phyloP scores from a whole-genome alignment of 345 rosid genomes.

The Viola odorata region DNA sequence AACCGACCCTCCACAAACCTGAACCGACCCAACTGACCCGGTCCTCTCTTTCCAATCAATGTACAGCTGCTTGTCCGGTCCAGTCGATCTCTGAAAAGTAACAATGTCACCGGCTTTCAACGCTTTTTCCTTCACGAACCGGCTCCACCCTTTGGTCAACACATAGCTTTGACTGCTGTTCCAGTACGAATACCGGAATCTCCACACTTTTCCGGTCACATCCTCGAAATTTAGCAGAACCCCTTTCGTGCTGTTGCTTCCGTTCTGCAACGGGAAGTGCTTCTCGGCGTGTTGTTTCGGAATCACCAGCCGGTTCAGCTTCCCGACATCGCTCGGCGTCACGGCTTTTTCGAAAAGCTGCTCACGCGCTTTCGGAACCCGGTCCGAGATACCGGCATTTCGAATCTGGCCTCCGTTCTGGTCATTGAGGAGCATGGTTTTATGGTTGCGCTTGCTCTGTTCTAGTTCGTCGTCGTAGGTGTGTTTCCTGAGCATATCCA shows the following conservation, averaged over 20 bases:
- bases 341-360: conserved; percentile 79
- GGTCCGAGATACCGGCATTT: neutral
- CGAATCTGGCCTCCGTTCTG: neutral
- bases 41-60: conserved; percentile 49
- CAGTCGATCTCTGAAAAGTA: conserved; percentile 72
- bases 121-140: conserved; percentile 78
- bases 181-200: conserved; percentile 96
- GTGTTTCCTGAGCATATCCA: conserved; percentile 87
- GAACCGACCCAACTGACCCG: neutral
- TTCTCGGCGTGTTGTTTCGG: conserved; percentile 85
- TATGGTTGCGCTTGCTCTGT: conserved; percentile 50
- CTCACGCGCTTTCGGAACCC: conserved; percentile 38
- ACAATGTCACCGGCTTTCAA: conserved; percentile 78
- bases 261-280: conserved; percentile 24
- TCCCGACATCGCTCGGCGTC: conserved; percentile 94
- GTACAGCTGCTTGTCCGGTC: conserved; percentile 55
- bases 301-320: conserved; percentile 83
- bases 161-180: conserved; percentile 94
- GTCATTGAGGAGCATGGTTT: neutral
- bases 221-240: conserved; percentile 65
- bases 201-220: conserved; percentile 65
- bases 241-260: conserved; percentile 38
- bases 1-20: neutral
- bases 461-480: conserved; percentile 68
- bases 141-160: conserved; percentile 92